phyloP scores from a whole-genome alignment of 2,329 filamentous ascomycete species.

The Talaromyces albobiverticillius region DNA sequence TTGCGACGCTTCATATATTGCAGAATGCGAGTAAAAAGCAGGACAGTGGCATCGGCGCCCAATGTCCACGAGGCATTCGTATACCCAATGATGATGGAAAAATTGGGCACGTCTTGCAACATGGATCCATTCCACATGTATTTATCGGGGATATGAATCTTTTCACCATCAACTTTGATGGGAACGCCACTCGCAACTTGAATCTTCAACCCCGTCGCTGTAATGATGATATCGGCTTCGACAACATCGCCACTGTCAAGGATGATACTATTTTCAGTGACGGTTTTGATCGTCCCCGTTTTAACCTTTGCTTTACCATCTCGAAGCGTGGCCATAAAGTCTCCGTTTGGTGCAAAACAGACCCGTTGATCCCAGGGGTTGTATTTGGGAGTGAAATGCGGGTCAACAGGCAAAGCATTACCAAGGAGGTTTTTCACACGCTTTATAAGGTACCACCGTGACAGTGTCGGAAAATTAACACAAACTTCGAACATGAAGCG shows the following conservation, averaged over 20 bases:
- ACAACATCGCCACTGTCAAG: constrained; percentile 44
- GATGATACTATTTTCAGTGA: constrained; percentile 49
- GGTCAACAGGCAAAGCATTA: constrained; percentile 51
- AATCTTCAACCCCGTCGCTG: constrained; percentile 44
- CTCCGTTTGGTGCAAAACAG: constrained; percentile 64
- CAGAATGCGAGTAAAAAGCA: constrained; percentile 37
- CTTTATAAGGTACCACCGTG: constrained; percentile 48
- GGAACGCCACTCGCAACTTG: constrained; percentile 36
- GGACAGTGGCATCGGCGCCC: constrained; percentile 43
- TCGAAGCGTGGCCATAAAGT: constrained; percentile 55
- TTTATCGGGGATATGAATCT: constrained; percentile 31
- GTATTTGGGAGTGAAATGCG: constrained; percentile 65
- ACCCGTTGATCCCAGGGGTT: constrained; percentile 72
- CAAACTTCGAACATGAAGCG: constrained; percentile 55
- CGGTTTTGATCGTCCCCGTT: constrained; percentile 53
- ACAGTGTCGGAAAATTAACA: constrained; percentile 50
- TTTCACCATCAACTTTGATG: constrained; percentile 37
- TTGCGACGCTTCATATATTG: constrained; percentile 29
- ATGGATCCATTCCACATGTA: constrained; percentile 44
- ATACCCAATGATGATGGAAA: constrained; percentile 42
- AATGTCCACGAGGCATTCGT: constrained; percentile 46
- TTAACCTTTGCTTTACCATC: constrained; percentile 52
- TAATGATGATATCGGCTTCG: constrained; percentile 43
- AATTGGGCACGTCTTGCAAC: constrained; percentile 45
- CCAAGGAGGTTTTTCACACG: constrained; percentile 54